These are phyloP conservation scores for Fusarium sp. DNA, from an alignment of 2,329 filamentous ascomycete genomes.

Conservation along the genomic window DNA sequence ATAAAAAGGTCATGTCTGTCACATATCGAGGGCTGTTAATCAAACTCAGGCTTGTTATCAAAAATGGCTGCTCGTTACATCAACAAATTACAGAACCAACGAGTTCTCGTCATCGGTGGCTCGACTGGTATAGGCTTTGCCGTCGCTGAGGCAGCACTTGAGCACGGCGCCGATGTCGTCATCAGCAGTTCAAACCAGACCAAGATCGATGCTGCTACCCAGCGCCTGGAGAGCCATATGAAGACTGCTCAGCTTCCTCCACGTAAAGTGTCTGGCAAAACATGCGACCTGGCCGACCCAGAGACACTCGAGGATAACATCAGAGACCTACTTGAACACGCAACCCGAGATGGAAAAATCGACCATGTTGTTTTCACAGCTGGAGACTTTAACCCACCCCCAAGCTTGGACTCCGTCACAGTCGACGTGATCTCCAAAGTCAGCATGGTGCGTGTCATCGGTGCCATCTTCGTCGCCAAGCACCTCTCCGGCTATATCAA, in stretches of 20 bases:
- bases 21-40: no score
- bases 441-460: conserved; percentile 2
- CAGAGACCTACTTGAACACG: background rate
- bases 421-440: background rate
- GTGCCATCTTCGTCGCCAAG: background rate
- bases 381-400: background rate
- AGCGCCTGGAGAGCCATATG: accelerated
- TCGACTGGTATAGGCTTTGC: conserved; percentile 6
- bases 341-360: background rate
- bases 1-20: no score
- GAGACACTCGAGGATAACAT: background rate
- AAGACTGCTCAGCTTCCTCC: accelerated
- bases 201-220: background rate
- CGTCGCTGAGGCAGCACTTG: background rate
- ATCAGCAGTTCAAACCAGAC: background rate
- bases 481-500: background rate
- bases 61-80: background rate
- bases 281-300: background rate
- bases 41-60: accelerated
- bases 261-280: background rate
- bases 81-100: background rate
- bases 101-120: background rate
- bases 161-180: background rate
- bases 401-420: background rate
- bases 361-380: conserved; percentile 8